Evolutionary conservation across 1,284 basidiomycete species (phyloP).

Genomic region (Rhodotorula sp.): DNA sequence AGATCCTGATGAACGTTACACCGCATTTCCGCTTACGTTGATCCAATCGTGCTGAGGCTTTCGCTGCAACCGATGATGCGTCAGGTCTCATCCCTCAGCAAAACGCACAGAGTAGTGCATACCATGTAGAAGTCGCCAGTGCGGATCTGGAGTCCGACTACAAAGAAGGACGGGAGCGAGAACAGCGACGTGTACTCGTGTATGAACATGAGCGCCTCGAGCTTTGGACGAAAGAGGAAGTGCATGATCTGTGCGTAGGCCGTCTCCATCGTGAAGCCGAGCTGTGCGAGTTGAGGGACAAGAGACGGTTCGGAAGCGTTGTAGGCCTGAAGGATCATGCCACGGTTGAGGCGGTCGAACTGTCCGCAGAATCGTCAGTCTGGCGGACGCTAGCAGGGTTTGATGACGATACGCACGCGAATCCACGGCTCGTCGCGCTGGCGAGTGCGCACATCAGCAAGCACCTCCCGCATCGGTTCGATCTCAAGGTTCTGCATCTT

Average conservation of each 20-base stretch:
- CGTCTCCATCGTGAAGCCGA: constrained; percentile 5
- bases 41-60: not conserved
- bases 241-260: constrained; percentile 24
- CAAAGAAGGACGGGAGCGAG: constrained; percentile 16
- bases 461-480: not conserved
- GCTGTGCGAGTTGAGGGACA: not conserved
- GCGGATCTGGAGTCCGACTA: constrained; percentile 21
- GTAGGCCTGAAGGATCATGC: constrained; percentile 12
- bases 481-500: constrained; percentile 1
- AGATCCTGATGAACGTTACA: not conserved
- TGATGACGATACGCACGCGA: not conserved
- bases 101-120: not conserved
- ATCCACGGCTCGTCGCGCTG: constrained; percentile 5
- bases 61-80: not conserved
- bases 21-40: not conserved
- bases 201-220: constrained; percentile 21
- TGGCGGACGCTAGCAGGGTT: not conserved
- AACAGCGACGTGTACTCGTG: constrained; percentile 17
- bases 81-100: not conserved
- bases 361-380: not conserved
- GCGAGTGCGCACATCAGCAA: not conserved
- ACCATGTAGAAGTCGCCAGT: constrained; percentile 29
- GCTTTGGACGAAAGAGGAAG: constrained; percentile 28
- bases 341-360: constrained; percentile 20
- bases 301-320: not conserved